Percentiles rank a stretch among this genome's conserved stretches.
Conservation (phyloP, 2,329 filamentous ascomycete genomes). For the Colletotrichum somersetense region DNA sequence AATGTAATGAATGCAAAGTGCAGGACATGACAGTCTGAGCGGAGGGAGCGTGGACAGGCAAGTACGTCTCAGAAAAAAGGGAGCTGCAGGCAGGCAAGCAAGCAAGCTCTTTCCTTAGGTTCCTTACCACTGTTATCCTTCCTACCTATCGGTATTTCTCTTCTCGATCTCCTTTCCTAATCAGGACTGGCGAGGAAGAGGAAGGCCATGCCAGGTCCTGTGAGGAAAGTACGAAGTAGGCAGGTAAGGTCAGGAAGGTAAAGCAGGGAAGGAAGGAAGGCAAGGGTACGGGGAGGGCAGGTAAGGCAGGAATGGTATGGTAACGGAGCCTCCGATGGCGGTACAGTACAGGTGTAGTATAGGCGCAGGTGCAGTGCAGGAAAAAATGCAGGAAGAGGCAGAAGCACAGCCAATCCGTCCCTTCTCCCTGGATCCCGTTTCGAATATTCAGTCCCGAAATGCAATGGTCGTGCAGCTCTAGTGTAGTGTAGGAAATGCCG, state of each 20-base stretch:
- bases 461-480: slow-evolving; percentile 7
- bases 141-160: neutral
- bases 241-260: neutral
- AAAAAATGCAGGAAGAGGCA: neutral
- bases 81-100: no score
- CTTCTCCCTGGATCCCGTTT: slow-evolving; percentile 11
- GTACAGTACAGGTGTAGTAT: neutral
- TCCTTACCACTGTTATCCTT: neutral
- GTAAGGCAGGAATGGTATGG: neutral
- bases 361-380: neutral
- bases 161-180: neutral
- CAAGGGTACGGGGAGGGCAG: neutral
- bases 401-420: neutral
- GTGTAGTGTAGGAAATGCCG: neutral
- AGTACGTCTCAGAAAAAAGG: slow-evolving; percentile 10
- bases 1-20: slow-evolving; percentile 23
- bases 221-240: neutral
- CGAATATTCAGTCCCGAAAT: slow-evolving; percentile 18
- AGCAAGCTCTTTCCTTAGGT: neutral
- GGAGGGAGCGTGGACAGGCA: slow-evolving; percentile 34
- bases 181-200: neutral
- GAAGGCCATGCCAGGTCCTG: neutral
- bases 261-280: neutral
- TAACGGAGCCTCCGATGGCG: neutral
- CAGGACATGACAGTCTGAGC: slow-evolving; percentile 23